phyloP scores from a whole-genome alignment of 352 stramenopile genomes.

The Blastocystis sp. region DNA sequence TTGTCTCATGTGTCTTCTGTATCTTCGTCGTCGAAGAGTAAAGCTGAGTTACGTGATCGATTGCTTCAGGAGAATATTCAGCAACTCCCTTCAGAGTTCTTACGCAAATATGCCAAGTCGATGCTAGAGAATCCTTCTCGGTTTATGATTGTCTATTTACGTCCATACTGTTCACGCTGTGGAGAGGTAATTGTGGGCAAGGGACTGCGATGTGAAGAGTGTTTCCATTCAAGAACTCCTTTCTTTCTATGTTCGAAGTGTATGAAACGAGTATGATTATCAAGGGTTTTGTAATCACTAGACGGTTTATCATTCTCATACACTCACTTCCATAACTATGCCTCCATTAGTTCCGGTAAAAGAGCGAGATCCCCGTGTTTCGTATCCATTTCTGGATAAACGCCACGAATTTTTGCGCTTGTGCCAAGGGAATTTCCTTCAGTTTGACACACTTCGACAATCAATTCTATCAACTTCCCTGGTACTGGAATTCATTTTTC shows the following conservation, averaged over 20 bases:
- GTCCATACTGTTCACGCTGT: slow-evolving; percentile 25
- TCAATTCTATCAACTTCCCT: slow-evolving; percentile 45
- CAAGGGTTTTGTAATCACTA: background rate
- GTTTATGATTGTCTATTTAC: slow-evolving; percentile 56
- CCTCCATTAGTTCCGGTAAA: background rate
- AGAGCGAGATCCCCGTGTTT: slow-evolving; percentile 9
- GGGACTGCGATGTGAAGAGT: slow-evolving; percentile 14
- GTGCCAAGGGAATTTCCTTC: slow-evolving; percentile 61
- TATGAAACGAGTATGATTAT: background rate
- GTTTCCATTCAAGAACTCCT: background rate
- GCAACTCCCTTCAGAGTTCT: slow-evolving; percentile 30
- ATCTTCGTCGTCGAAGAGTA: background rate
- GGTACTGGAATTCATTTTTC: slow-evolving; percentile 55
- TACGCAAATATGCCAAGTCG: slow-evolving; percentile 47
- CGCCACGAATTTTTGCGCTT: slow-evolving; percentile 46
- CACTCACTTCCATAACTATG: background rate
- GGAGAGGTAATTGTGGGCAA: background rate
- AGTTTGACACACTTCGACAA: slow-evolving; percentile 53
- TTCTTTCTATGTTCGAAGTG: slow-evolving; percentile 35
- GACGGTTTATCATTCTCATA: slow-evolving; percentile 16
- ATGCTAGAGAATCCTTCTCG: slow-evolving; percentile 55
- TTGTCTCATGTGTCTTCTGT: slow-evolving; percentile 19
- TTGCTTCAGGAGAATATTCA: slow-evolving; percentile 29
- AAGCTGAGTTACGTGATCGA: background rate
- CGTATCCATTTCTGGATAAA: slow-evolving; percentile 43